Conservation (phyloP, 2,329 filamentous ascomycete genomes). For the Helotiales sp. region DNA sequence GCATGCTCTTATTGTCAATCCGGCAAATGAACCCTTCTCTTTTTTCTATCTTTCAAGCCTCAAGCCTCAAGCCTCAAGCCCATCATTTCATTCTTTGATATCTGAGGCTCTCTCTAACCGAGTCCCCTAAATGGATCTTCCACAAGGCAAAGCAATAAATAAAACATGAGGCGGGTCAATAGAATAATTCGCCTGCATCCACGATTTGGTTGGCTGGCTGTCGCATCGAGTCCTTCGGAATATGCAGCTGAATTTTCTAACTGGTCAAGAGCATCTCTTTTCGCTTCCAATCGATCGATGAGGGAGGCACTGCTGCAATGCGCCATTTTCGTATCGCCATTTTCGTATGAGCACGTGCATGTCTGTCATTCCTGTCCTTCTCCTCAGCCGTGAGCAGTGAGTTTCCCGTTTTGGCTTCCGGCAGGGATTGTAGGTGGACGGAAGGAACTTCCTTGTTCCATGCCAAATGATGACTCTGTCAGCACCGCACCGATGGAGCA, state of each 20-base stretch:
- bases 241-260: background rate
- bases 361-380: background rate
- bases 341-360: background rate
- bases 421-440: background rate
- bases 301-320: background rate
- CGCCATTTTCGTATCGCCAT: too few species aligned
- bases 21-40: background rate
- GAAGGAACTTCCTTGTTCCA: background rate
- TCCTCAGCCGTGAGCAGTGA: slow-evolving; percentile 9
- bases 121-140: background rate
- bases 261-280: background rate
- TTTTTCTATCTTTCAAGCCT: background rate
- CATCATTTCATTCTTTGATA: background rate
- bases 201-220: background rate
- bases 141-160: too few species aligned
- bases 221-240: background rate
- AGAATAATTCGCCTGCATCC: background rate
- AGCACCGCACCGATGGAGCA: background rate
- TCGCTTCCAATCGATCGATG: background rate
- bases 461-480: slow-evolving; percentile 1
- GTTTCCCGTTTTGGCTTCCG: background rate
- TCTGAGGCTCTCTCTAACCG: background rate
- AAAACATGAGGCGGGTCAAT: slow-evolving; percentile 4
- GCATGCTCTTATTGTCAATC: background rate
- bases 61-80: too few species aligned